Evolutionary conservation across 441 rosid species (phyloP), one percentile per base, ranked within the genome.

Genomic region (Bruguiera hainesii): DNA sequence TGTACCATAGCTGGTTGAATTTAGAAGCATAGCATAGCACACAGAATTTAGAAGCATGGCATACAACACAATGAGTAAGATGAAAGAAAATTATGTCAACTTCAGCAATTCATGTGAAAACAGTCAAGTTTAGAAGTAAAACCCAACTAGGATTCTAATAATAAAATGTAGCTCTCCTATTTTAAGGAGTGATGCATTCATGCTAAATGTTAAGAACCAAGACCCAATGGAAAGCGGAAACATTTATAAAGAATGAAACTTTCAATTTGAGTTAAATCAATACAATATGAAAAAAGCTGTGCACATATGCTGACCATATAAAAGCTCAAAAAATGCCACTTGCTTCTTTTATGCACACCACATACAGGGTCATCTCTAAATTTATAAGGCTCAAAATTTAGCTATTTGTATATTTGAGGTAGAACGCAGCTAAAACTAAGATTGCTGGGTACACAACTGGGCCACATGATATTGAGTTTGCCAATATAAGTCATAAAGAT

Each of bases 1-100:
- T 53, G 99, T 95, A 57, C 99, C 99, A 76, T 95, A 95, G 35
- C 95, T 95, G 20, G 35, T 61, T 31, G 42, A 73, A 61, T 61
- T 18, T 61, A 23, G 51, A 50, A 66, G 67, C 56, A 76, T 20
- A 15, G 20, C 57, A 31, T 51, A 48, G 46, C 29, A 10, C 57
- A 53, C 56, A 20, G 55, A 50, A 50, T 50, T 16, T 50, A 16
- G 20, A 50, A 19, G 55, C 55, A 6, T 50, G 3, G 31, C 4
- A 29, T 29, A 29, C 5, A 4, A 29, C 37, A 33, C 9, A 26
- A 26, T 7, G 15, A 42, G 16, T 37, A 10, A 37, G 46, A 37
- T 37, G 16, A 11, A 11, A 42, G 48, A 42, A 42, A 42, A 42
- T 42, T 18, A 2, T 42, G 48, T 42, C 1, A 42, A 2, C 18